phyloP scores from a whole-genome alignment of 2,329 filamentous ascomycete species.

The Sphaerostilbella broomeana region DNA sequence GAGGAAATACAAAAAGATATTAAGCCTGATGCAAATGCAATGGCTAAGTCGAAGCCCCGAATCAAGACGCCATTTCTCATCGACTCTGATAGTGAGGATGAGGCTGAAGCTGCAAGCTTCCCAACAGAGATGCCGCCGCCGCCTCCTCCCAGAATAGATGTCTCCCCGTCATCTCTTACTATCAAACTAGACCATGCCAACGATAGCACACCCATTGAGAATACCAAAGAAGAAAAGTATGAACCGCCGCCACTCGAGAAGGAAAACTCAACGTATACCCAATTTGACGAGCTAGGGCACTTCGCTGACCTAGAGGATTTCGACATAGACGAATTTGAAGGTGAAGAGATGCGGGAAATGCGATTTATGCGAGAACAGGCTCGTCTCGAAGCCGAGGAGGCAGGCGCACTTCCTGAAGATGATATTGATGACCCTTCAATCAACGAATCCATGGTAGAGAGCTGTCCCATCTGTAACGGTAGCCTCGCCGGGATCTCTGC shows the following conservation, averaged over 20 bases:
- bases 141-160: constrained; percentile 2
- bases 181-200: neutral
- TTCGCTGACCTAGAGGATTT: constrained; percentile 50
- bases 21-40: constrained; percentile 22
- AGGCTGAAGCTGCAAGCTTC: constrained; percentile 18
- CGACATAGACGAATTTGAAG: constrained; percentile 43
- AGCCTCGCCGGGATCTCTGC: constrained; percentile 52
- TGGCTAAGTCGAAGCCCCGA: constrained; percentile 18
- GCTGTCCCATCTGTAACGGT: constrained; percentile 73
- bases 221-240: too few relatives aligned
- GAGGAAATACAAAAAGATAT: too few relatives aligned
- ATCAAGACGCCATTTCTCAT: constrained; percentile 55
- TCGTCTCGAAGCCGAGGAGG: constrained; percentile 54
- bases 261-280: constrained; percentile 25
- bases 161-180: neutral
- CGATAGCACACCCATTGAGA: too few relatives aligned
- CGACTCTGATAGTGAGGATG: constrained; percentile 55
- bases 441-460: constrained; percentile 26
- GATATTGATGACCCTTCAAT: constrained; percentile 28
- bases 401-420: constrained; percentile 31
- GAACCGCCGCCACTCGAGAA: constrained; percentile 20
- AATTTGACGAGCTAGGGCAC: constrained; percentile 31
- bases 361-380: constrained; percentile 72
- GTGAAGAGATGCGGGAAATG: constrained; percentile 60
- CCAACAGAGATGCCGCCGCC: constrained; percentile 16